Evolutionary conservation across 73 alveolate genomes (phyloP), one percentile per base, ranked within the genome.

Genomic region (Tetrahymena borealis): DNA sequence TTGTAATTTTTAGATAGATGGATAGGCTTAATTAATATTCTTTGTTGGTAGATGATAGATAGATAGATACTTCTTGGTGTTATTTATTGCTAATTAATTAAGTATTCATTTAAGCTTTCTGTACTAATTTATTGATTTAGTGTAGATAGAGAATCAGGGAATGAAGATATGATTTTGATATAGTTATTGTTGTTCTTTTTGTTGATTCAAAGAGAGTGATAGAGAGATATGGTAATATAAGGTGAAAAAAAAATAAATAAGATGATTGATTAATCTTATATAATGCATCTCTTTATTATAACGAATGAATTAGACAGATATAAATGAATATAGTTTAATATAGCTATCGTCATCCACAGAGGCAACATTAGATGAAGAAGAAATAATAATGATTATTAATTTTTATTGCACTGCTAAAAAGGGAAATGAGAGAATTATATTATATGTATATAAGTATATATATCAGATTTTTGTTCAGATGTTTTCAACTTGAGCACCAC

Each of bases 401-500:
- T 43, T 43, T 43, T n/a, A 60, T 60, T 60, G n/a, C n/a, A 60
- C 28, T 60, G 85, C 85, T 60, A 60, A n/a, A n/a, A n/a, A n/a
- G n/a, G n/a, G 85, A 60, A 60, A 60, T 60, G 85, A 60, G 85
- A 60, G 85, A 60, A 60, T 60, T 60, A 60, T 60, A 60, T 60
- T 85, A 93, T 93, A 90, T 38, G 39, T 79, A 60, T 93, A 93
- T 93, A 93, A 79, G 41, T 92, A 39, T n/a, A 38, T 92, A 79
- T 85, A 93, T 93, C 43, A 79, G 93, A 37, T 39, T 78, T 78
- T 78, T 92, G 91, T 78, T 92, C 95, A 93, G 60, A 93, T 91
- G 93, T 93, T 93, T 33, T 93, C 95, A 85, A 93, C 85, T 60
- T 60, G 85, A 60, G 85, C 95, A 43, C 79, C 91, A 93, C 95